Evolutionary conservation across 1,284 basidiomycete genomes (phyloP).

Genomic region (Farysia itapuensis): DNA sequence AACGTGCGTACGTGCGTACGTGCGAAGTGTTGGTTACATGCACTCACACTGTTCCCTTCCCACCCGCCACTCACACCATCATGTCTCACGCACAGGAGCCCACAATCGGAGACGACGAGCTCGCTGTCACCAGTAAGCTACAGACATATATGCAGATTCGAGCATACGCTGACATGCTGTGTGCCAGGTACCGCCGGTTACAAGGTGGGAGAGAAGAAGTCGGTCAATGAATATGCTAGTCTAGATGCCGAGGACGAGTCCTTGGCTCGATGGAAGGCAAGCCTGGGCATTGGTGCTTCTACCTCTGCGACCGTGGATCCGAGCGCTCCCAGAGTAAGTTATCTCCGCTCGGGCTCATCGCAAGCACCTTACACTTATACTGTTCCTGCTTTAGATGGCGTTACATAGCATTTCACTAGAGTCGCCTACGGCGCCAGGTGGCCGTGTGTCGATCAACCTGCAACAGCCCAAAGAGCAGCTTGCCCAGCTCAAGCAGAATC

Average conservation of each 20-base stretch:
- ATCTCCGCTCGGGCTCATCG: neutral
- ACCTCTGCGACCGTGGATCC: conserved; percentile 56
- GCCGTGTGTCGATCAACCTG: conserved; percentile 62
- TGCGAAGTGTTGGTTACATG: too few relatives aligned
- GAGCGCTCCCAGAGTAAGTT: conserved; percentile 46
- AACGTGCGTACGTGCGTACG: too few relatives aligned
- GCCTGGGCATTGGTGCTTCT: conserved; percentile 72
- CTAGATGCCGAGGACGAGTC: conserved; percentile 84
- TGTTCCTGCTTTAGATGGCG: conserved; percentile 25
- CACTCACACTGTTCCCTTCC: too few relatives aligned
- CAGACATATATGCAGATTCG: neutral
- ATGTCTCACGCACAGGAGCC: conserved; percentile 45
- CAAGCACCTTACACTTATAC: neutral
- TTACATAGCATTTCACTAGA: conserved; percentile 62
- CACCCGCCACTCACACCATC: conserved; percentile 1
- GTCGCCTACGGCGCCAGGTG: conserved; percentile 59
- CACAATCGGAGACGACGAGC: conserved; percentile 35
- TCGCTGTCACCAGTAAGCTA: conserved; percentile 36
- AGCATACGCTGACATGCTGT: too few relatives aligned
- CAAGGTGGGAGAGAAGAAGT: conserved; percentile 61
- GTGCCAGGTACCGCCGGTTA: conserved; percentile 59
- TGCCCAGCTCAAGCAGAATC: conserved; percentile 64
- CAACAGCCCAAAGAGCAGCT: conserved; percentile 62
- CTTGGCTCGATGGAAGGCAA: conserved; percentile 80
- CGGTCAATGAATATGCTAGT: conserved; percentile 64